phyloP scores from a whole-genome alignment of 768 basidiomycete genomes.

The Polyporus arcularius region DNA sequence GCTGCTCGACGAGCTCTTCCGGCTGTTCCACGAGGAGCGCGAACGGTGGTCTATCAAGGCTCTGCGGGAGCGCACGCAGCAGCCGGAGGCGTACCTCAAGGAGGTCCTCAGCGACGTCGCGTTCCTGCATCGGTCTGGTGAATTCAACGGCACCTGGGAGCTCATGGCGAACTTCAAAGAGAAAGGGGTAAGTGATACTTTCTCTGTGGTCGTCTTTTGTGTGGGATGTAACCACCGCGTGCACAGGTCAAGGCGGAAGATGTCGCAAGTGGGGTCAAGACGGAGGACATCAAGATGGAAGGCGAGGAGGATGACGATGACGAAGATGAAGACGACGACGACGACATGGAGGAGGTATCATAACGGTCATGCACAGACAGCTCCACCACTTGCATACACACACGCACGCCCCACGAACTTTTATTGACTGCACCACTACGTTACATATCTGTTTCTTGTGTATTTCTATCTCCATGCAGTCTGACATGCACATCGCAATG shows the following conservation, averaged over 20 bases:
- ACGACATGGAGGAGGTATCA: slow-evolving; percentile 76
- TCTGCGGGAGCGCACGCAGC: slow-evolving; percentile 77
- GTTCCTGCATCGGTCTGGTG: slow-evolving; percentile 74
- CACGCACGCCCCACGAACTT: slow-evolving; percentile 4
- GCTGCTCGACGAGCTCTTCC: slow-evolving; percentile 81
- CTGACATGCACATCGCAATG: neutral
- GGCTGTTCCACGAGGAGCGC: slow-evolving; percentile 65
- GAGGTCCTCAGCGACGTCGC: slow-evolving; percentile 80
- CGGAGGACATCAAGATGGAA: slow-evolving; percentile 30
- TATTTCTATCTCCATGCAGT: slow-evolving; percentile 12
- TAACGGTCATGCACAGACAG: slow-evolving; percentile 26
- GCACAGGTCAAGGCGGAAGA: slow-evolving; percentile 36
- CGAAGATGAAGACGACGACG: slow-evolving; percentile 58
- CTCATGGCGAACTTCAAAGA: slow-evolving; percentile 73
- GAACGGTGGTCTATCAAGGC: slow-evolving; percentile 82
- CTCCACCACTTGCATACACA: neutral
- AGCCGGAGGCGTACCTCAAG: slow-evolving; percentile 86
- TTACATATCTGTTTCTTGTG: neutral
- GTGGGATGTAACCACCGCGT: neutral
- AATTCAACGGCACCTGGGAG: slow-evolving; percentile 80
- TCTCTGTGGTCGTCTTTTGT: neutral
- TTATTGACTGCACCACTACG: neutral
- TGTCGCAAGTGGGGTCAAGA: slow-evolving; percentile 23
- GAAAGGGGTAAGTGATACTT: slow-evolving; percentile 47
- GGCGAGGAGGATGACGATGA: slow-evolving; percentile 59